Conservation (phyloP, 176 grass and related monocot genomes). For the Elymus sibiricus region DNA sequence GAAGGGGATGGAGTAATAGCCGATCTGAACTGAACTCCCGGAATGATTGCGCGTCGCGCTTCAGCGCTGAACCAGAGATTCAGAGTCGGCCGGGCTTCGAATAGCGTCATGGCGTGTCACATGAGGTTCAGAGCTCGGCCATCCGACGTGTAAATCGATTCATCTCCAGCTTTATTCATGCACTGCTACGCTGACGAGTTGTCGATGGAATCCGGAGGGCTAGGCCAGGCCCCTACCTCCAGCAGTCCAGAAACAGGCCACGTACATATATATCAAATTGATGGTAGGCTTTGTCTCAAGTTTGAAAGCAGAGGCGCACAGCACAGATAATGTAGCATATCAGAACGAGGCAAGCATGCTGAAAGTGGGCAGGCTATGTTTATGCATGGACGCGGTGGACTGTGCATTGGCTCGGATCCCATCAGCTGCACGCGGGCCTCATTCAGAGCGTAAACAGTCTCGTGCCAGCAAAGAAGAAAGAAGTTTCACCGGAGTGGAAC, state of each 20-base stretch:
- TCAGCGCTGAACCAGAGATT: background rate
- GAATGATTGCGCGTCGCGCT: background rate
- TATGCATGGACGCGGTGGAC: too few relatives aligned
- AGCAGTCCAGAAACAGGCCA: background rate
- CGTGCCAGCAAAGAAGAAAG: too few relatives aligned
- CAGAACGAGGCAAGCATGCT: background rate
- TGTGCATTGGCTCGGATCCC: background rate
- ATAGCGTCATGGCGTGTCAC: background rate
- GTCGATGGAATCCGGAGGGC: background rate
- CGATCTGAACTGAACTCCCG: background rate
- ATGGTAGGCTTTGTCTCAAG: background rate
- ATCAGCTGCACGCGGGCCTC: too few relatives aligned
- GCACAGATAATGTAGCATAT: too few relatives aligned
- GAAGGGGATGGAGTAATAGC: background rate
- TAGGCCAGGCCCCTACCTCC: background rate
- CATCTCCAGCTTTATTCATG: too few relatives aligned
- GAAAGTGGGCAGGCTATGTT: background rate
- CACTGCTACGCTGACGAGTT: background rate
- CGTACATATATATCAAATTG: background rate
- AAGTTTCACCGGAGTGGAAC: too few relatives aligned
- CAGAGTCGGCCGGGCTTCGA: background rate
- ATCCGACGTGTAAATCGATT: background rate
- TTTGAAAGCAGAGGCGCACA: too few relatives aligned
- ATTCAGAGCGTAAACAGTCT: too few relatives aligned
- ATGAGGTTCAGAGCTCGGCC: background rate